These are phyloP conservation scores for Neonectria hederae DNA, from an alignment of 2,329 filamentous ascomycete species.

Conservation along the genomic window DNA sequence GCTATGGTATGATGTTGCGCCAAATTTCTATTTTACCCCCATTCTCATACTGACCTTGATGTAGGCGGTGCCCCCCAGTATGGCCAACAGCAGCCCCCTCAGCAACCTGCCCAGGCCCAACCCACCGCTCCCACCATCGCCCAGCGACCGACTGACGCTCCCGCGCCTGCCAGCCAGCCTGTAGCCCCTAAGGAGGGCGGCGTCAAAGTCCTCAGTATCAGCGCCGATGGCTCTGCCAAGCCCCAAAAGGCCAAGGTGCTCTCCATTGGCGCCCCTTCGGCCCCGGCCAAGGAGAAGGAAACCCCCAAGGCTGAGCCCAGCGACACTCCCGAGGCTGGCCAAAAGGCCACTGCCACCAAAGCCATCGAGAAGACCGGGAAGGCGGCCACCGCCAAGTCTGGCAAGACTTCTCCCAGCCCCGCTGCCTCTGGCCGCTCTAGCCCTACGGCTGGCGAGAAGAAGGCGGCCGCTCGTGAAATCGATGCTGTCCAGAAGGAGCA, in stretches of 20 bases:
- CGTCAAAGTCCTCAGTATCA: slow-evolving; percentile 70
- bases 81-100: slow-evolving; percentile 59
- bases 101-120: slow-evolving; percentile 56
- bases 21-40: background rate
- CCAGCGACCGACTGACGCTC: slow-evolving; percentile 40
- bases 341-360: slow-evolving; percentile 87
- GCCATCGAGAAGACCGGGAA: slow-evolving; percentile 89
- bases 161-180: slow-evolving; percentile 62
- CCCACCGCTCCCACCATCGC: slow-evolving; percentile 37
- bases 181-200: slow-evolving; percentile 57
- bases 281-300: slow-evolving; percentile 52
- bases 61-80: slow-evolving; percentile 62
- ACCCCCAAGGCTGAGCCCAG: slow-evolving; percentile 61
- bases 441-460: slow-evolving; percentile 71
- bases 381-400: slow-evolving; percentile 62
- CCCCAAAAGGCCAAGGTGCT: slow-evolving; percentile 58
- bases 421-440: slow-evolving; percentile 82
- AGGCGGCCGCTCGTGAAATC: slow-evolving; percentile 67
- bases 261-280: slow-evolving; percentile 50
- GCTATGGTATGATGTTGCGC: slow-evolving; percentile 48
- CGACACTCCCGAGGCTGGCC: slow-evolving; percentile 71
- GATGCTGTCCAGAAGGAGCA: slow-evolving; percentile 88
- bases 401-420: slow-evolving; percentile 81
- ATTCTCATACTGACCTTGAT: slow-evolving; percentile 27
- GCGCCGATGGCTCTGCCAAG: slow-evolving; percentile 64